These are phyloP conservation scores for Microdochium trichocladiopsis DNA, from an alignment of 2,329 filamentous ascomycete genomes.

Conservation along the genomic window DNA sequence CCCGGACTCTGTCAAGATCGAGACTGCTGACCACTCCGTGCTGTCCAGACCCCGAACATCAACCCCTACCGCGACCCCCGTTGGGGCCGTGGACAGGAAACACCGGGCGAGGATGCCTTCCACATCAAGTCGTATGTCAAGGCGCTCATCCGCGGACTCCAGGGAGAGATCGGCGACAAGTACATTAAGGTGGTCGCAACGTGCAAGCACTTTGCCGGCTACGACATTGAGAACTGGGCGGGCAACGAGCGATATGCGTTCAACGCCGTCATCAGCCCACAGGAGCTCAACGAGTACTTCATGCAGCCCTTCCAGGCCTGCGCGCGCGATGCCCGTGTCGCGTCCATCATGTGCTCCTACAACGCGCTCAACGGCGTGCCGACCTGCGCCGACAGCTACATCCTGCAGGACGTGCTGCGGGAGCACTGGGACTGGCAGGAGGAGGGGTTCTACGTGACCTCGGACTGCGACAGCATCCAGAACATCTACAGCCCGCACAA, in stretches of 20 bases:
- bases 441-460: slow-evolving; percentile 54
- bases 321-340: slow-evolving; percentile 44
- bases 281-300: slow-evolving; percentile 63
- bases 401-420: slow-evolving; percentile 56
- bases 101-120: slow-evolving; percentile 21
- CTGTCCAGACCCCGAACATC: slow-evolving; percentile 12
- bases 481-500: slow-evolving; percentile 42
- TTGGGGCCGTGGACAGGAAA: slow-evolving; percentile 18
- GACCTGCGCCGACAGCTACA: slow-evolving; percentile 53
- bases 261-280: slow-evolving; percentile 46
- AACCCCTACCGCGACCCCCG: slow-evolving; percentile 14
- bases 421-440: slow-evolving; percentile 58
- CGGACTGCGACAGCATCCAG: slow-evolving; percentile 57
- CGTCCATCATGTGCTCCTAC: slow-evolving; percentile 55
- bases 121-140: slow-evolving; percentile 42
- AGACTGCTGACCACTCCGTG: background rate
- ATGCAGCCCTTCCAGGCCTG: slow-evolving; percentile 59
- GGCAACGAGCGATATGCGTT: slow-evolving; percentile 40
- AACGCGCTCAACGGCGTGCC: slow-evolving; percentile 61
- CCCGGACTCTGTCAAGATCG: background rate
- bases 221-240: slow-evolving; percentile 44
- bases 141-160: slow-evolving; percentile 44
- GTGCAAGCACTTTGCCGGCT: slow-evolving; percentile 52
- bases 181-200: slow-evolving; percentile 39
- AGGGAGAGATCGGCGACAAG: slow-evolving; percentile 24